Conservation (phyloP, 2,329 filamentous ascomycete species). For the Albifimbria verrucaria region DNA sequence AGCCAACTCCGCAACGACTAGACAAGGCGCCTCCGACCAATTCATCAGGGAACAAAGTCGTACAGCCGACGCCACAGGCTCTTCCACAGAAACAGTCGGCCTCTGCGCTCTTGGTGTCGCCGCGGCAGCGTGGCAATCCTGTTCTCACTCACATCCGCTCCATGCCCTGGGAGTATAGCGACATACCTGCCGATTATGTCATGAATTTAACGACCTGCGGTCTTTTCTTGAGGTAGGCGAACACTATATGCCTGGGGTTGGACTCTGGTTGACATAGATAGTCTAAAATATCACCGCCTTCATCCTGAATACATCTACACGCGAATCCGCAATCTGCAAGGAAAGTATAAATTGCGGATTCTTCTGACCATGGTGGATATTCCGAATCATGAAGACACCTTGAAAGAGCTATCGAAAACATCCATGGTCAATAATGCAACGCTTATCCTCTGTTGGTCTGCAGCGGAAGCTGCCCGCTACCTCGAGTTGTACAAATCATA, state of each 20-base stretch:
- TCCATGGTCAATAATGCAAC: conserved; percentile 91
- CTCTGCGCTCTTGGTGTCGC: conserved; percentile 83
- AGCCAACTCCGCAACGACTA: conserved; percentile 53
- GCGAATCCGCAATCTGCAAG: conserved; percentile 78
- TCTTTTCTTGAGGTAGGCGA: conserved; percentile 68
- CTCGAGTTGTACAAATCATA: conserved; percentile 93
- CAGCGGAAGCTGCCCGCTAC: conserved; percentile 89
- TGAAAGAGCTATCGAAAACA: conserved; percentile 90
- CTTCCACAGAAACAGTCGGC: conserved; percentile 63
- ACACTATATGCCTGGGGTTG: background rate
- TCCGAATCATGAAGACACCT: conserved; percentile 82
- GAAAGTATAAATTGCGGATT: conserved; percentile 82
- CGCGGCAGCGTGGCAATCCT: conserved; percentile 92
- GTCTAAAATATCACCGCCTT: conserved; percentile 93
- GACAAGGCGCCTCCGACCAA: conserved; percentile 46
- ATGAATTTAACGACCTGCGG: conserved; percentile 85
- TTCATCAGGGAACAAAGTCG: conserved; percentile 52
- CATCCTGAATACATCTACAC: conserved; percentile 98
- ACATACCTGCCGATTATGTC: conserved; percentile 93
- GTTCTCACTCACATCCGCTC: conserved; percentile 79
- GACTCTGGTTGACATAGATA: conserved; percentile 15
- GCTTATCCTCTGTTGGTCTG: conserved; percentile 88
- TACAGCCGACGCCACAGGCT: conserved; percentile 88
- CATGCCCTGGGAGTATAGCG: conserved; percentile 92
- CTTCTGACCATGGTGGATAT: conserved; percentile 93